Conservation (phyloP, 225 moss, liverwort and hornwort species). For the Climacium dendroides region DNA sequence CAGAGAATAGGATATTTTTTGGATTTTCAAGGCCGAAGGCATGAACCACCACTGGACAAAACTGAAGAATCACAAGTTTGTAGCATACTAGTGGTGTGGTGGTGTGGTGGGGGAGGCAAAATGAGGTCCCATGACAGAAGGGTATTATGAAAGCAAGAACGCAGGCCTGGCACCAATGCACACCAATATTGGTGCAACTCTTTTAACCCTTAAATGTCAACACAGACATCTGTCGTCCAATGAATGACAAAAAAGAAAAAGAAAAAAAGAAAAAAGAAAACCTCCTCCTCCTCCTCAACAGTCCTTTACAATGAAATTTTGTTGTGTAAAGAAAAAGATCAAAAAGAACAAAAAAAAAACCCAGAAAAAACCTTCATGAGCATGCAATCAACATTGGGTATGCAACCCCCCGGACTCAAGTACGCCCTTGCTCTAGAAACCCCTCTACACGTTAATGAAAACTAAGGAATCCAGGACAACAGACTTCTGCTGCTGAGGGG, state of each 20-base stretch:
- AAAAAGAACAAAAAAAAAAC: too few relatives aligned
- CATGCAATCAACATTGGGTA: neutral
- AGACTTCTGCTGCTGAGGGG: neutral
- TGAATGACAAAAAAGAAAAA: too few relatives aligned
- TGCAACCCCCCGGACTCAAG: neutral
- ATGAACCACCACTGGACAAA: neutral
- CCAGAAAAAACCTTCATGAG: neutral
- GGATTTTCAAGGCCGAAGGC: neutral
- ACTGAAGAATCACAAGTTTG: neutral
- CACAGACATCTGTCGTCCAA: too few relatives aligned
- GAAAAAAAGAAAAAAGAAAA: too few relatives aligned
- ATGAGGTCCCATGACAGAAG: neutral
- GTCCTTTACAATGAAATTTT: too few relatives aligned
- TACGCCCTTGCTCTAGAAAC: too few relatives aligned
- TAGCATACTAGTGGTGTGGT: neutral
- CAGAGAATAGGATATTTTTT: too few relatives aligned
- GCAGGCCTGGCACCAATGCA: neutral
- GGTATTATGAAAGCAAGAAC: neutral
- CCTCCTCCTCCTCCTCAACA: too few relatives aligned
- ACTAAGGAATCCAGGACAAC: neutral
- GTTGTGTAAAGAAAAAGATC: too few relatives aligned
- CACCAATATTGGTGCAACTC: neutral
- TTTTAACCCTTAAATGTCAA: too few relatives aligned
- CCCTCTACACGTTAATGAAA: too few relatives aligned
- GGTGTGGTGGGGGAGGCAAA: too few relatives aligned